Evolutionary conservation across 257 asterid genomes (phyloP).

Genomic region (Handroanthus guayacan): DNA sequence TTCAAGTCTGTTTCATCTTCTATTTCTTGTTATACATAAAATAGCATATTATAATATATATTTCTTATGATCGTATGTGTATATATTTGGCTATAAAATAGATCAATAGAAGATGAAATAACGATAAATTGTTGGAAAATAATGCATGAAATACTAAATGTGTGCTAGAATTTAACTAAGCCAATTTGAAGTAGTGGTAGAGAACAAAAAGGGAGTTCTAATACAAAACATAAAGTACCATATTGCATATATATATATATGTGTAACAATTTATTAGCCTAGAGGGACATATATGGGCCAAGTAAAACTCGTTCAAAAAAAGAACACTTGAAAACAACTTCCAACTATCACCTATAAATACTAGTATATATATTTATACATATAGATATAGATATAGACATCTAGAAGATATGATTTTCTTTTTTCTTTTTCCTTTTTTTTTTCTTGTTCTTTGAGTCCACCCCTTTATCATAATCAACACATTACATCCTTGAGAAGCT

Average conservation of each 20-base stretch:
- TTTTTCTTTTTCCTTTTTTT: not conserved
- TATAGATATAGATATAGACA: constrained; percentile 23
- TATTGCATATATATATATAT: not conserved
- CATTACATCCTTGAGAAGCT: constrained; percentile 98
- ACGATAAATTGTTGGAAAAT: no score
- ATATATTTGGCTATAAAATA: no score
- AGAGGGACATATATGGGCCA: constrained; percentile 26
- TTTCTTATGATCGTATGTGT: no score
- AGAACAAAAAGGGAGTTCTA: constrained; percentile 18
- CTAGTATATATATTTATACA: constrained; percentile 10
- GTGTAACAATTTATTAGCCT: constrained; percentile 21
- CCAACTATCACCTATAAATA: constrained; percentile 42
- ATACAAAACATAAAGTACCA: constrained; percentile 1
- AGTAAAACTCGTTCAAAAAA: constrained; percentile 37
- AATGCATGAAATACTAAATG: no score
- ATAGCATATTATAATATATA: no score
- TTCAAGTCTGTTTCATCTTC: no score
- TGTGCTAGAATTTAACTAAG: no score
- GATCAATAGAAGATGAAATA: no score
- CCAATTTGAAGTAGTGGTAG: not conserved
- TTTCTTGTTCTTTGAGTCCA: not conserved
- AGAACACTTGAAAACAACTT: constrained; percentile 43
- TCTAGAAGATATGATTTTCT: not conserved
- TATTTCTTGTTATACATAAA: no score
- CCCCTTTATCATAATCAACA: constrained; percentile 47